phyloP scores from a whole-genome alignment of 2,329 filamentous ascomycete genomes.

The Anthostomella pinea region DNA sequence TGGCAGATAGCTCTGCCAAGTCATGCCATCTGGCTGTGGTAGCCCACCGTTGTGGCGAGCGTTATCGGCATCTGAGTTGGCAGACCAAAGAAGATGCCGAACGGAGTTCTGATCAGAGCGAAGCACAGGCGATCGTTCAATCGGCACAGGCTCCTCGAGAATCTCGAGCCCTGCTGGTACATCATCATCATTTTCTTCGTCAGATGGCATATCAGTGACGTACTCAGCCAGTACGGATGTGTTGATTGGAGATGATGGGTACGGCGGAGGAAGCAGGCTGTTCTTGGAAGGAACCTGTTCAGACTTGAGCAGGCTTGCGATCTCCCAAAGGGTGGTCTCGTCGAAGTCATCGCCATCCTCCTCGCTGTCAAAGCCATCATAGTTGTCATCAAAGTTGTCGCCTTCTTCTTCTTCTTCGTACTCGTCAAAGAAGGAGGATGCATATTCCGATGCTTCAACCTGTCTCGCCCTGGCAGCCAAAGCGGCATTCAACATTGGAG shows the following conservation, averaged over 20 bases:
- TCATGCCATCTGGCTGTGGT: background rate
- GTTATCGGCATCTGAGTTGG: background rate
- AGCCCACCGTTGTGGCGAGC: background rate
- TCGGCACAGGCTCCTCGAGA: constrained; percentile 24
- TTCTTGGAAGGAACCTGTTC: constrained; percentile 50
- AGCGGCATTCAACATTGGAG: constrained; percentile 27
- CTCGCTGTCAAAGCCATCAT: constrained; percentile 32
- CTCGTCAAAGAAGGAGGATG: constrained; percentile 58
- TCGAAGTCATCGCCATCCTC: constrained; percentile 54
- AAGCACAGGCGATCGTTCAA: no score
- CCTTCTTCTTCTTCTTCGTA: constrained; percentile 54
- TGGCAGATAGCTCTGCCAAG: constrained; percentile 8
- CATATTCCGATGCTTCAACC: constrained; percentile 40
- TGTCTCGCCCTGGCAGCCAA: constrained; percentile 35
- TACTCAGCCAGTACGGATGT: constrained; percentile 34
- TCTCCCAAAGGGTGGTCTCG: constrained; percentile 62
- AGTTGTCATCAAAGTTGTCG: constrained; percentile 36
- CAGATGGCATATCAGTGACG: constrained; percentile 29
- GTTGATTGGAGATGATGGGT: constrained; percentile 12
- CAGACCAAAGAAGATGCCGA: constrained; percentile 19
- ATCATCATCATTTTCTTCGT: constrained; percentile 23
- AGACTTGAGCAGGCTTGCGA: constrained; percentile 56
- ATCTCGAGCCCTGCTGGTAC: constrained; percentile 20
- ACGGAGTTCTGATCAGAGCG: constrained; percentile 7
- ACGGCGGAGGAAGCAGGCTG: constrained; percentile 43